Evolutionary conservation across 257 asterid species (phyloP).

Genomic region (Solanum verrucosum): DNA sequence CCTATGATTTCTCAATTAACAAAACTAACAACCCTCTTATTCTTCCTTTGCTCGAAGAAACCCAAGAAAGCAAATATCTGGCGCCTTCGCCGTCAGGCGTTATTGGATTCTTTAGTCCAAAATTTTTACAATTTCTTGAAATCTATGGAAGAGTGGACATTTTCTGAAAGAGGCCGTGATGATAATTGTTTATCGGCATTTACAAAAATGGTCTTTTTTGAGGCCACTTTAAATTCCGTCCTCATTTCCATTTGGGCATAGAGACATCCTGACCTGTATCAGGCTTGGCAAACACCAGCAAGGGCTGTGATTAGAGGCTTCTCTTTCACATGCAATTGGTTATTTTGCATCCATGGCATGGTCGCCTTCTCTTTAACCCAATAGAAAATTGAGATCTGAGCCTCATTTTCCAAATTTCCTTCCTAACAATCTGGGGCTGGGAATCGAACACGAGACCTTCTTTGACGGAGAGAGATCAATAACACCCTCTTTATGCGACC

Average conservation of each 20-base stretch:
- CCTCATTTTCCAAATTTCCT: not conserved
- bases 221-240: not conserved
- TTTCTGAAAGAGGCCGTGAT: not conserved
- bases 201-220: not conserved
- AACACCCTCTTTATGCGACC: not conserved
- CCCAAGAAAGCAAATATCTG: not conserved
- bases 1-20: not conserved
- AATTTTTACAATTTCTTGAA: not conserved
- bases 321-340: not conserved
- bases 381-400: not conserved
- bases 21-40: not conserved
- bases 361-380: not conserved
- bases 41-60: not conserved
- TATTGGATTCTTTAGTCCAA: not conserved
- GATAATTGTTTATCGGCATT: not conserved
- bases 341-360: conserved; percentile 5
- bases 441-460: not conserved
- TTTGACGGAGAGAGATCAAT: not conserved
- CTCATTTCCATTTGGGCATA: not conserved
- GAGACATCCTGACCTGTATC: not conserved
- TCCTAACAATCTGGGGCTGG: not conserved
- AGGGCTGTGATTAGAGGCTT: not conserved
- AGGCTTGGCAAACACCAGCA: not conserved
- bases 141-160: not conserved
- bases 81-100: not conserved